Evolutionary conservation across 306 rosid genomes (phyloP).

Genomic region (Aeschynomene evenia): DNA sequence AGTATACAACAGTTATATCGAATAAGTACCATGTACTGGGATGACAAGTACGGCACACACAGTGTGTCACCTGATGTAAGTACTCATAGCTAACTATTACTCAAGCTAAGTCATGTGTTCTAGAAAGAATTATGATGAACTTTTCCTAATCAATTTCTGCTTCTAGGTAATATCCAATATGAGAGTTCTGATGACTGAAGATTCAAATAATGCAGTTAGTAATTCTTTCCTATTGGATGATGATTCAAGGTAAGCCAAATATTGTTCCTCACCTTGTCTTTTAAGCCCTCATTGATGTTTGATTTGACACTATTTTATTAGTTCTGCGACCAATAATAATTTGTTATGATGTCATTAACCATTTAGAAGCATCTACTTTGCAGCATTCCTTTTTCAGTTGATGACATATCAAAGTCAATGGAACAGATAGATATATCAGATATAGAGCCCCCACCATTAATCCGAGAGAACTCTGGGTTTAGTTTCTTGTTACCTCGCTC

Average conservation of each 20-base stretch:
- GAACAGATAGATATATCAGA: constrained; percentile 51
- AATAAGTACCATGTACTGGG: constrained; percentile 99
- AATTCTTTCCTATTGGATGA: constrained; percentile 65
- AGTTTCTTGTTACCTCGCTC: constrained; percentile 57
- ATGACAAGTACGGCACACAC: constrained; percentile 52
- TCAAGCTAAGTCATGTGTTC: constrained; percentile 36
- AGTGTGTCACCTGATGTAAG: constrained; percentile 80
- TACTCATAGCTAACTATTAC: constrained; percentile 36
- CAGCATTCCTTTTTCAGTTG: constrained; percentile 68
- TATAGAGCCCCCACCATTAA: constrained; percentile 49
- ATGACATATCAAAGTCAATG: constrained; percentile 63
- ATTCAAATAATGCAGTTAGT: constrained; percentile 62
- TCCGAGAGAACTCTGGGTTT: constrained; percentile 58
- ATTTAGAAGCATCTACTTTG: constrained; percentile 23
- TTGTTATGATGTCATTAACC: constrained; percentile 19
- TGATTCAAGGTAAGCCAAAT: constrained; percentile 51
- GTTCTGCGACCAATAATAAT: background rate
- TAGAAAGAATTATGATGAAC: constrained; percentile 16
- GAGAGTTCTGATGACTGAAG: constrained; percentile 68
- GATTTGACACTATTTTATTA: background rate
- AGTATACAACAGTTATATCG: constrained; percentile 96
- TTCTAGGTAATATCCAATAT: constrained; percentile 56
- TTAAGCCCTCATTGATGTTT: background rate
- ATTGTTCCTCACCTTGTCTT: constrained; percentile 26
- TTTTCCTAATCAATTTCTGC: constrained; percentile 27